Conservation (phyloP, 805 yeast species). For the Middelhovenomyces tepae region DNA sequence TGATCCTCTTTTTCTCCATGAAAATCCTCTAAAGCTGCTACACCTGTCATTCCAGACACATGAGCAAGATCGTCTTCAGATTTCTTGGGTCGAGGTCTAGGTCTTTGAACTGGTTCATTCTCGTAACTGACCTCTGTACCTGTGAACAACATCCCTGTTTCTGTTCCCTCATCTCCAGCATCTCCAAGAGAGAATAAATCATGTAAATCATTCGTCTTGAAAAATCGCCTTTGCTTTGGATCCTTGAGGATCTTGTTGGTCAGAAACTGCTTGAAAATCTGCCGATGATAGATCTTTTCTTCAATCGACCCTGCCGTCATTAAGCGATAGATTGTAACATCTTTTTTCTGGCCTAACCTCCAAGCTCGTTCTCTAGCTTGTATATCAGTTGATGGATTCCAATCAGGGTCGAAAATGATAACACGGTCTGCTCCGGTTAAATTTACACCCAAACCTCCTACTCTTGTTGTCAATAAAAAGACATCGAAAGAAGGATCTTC, state of each 20-base stretch:
- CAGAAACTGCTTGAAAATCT: constrained; percentile 88
- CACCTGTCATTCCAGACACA: constrained; percentile 61
- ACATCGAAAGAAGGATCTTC: constrained; percentile 46
- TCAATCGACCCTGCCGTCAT: constrained; percentile 95
- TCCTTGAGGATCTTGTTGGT: constrained; percentile 91
- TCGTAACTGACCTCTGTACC: constrained; percentile 27
- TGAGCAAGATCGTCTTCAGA: constrained; percentile 58
- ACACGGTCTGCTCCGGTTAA: constrained; percentile 93
- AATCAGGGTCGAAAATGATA: constrained; percentile 91
- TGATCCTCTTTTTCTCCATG: constrained; percentile 22
- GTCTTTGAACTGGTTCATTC: no score
- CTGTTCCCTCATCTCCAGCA: constrained; percentile 54
- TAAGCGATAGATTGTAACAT: constrained; percentile 80
- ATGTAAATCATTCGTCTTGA: constrained; percentile 84
- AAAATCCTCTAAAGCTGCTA: constrained; percentile 59
- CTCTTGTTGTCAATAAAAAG: constrained; percentile 84
- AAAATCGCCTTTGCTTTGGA: constrained; percentile 88
- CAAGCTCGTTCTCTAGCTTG: constrained; percentile 97
- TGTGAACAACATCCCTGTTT: constrained; percentile 55
- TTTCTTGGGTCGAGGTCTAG: constrained; percentile 21
- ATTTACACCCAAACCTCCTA: constrained; percentile 93
- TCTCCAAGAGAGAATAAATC: constrained; percentile 84
- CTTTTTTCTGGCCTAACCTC: constrained; percentile 91
- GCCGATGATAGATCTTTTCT: constrained; percentile 93
- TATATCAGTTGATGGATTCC: constrained; percentile 97